A percentile compares a stretch with the other conserved stretches of the same genome.
phyloP scores from a whole-genome alignment of 768 basidiomycete genomes.

The Amanita thiersii region DNA sequence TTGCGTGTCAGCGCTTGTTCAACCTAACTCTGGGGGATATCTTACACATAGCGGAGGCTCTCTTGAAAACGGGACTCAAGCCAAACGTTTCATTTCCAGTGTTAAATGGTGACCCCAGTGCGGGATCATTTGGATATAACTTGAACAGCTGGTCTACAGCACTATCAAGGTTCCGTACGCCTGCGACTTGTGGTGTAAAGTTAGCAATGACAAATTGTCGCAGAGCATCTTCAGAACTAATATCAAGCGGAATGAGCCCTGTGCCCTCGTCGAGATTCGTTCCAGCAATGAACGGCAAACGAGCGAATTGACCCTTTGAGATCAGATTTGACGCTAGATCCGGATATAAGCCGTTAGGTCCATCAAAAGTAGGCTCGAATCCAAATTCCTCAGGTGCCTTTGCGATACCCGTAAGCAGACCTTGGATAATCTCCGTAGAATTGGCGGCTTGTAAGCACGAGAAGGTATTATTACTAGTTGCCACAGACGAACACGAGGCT shows the following conservation, averaged over 20 bases:
- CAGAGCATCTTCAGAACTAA: conserved; percentile 19
- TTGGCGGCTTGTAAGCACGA: conserved; percentile 21
- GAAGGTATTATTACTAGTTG: conserved; percentile 23
- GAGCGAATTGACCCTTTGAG: conserved; percentile 23
- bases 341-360: conserved; percentile 27
- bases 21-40: neutral
- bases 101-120: conserved; percentile 34
- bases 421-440: conserved; percentile 20
- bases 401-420: conserved; percentile 15
- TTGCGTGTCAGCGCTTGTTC: neutral
- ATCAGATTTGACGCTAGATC: conserved; percentile 28
- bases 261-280: conserved; percentile 38
- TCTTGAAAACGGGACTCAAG: conserved; percentile 28
- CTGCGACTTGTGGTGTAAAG: conserved; percentile 18
- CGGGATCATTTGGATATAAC: conserved; percentile 34
- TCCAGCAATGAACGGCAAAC: conserved; percentile 36
- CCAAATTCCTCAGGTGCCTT: conserved; percentile 20
- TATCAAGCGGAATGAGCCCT: conserved; percentile 9
- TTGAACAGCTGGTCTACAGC: conserved; percentile 19
- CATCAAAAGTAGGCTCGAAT: conserved; percentile 34
- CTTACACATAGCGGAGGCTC: conserved; percentile 22
- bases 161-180: conserved; percentile 10
- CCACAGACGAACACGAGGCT: conserved; percentile 15
- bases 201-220: conserved; percentile 14
- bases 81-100: conserved; percentile 39